These are phyloP conservation scores for Colletotrichum shisoi DNA, from an alignment of 2,329 filamentous ascomycete genomes.

Conservation along the genomic window DNA sequence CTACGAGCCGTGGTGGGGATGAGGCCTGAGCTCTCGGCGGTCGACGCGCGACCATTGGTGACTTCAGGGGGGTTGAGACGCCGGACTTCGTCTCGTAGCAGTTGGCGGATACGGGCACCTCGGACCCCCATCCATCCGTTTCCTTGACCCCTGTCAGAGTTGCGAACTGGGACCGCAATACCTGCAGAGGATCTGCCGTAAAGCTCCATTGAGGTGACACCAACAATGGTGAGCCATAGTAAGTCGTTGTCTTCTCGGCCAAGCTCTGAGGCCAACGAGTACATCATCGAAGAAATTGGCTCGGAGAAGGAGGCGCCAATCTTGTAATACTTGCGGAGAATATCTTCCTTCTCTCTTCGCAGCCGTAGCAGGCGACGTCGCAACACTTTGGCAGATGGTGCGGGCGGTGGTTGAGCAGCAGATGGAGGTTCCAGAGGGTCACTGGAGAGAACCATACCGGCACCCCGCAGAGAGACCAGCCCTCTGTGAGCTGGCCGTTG, in stretches of 20 bases:
- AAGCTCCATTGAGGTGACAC: slow-evolving; percentile 90
- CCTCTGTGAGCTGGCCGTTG: slow-evolving; percentile 67
- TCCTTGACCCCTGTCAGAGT: slow-evolving; percentile 63
- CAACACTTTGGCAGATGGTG: slow-evolving; percentile 75
- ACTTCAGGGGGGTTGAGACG: slow-evolving; percentile 84
- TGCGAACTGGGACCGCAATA: slow-evolving; percentile 68
- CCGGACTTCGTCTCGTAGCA: slow-evolving; percentile 90
- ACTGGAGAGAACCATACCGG: slow-evolving; percentile 57
- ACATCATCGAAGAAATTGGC: slow-evolving; percentile 92
- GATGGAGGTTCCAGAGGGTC: slow-evolving; percentile 63
- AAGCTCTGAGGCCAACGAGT: slow-evolving; percentile 91
- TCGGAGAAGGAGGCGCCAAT: slow-evolving; percentile 92
- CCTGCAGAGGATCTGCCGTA: slow-evolving; percentile 87
- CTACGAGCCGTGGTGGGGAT: slow-evolving; percentile 89
- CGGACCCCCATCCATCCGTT: slow-evolving; percentile 83
- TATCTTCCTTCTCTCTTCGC: slow-evolving; percentile 76
- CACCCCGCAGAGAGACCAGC: slow-evolving; percentile 63
- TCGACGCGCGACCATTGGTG: slow-evolving; percentile 66
- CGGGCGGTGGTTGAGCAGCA: slow-evolving; percentile 65
- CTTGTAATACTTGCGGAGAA: slow-evolving; percentile 83
- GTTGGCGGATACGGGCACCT: slow-evolving; percentile 82
- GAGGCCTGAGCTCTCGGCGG: slow-evolving; percentile 75
- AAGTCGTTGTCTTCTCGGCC: slow-evolving; percentile 97
- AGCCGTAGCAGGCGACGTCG: slow-evolving; percentile 77
- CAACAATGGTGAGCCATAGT: slow-evolving; percentile 93